Percentiles rank a stretch among this genome's conserved stretches.
Conservation (phyloP, 192 early-diverging fungal genomes). For the Podila epigama region DNA sequence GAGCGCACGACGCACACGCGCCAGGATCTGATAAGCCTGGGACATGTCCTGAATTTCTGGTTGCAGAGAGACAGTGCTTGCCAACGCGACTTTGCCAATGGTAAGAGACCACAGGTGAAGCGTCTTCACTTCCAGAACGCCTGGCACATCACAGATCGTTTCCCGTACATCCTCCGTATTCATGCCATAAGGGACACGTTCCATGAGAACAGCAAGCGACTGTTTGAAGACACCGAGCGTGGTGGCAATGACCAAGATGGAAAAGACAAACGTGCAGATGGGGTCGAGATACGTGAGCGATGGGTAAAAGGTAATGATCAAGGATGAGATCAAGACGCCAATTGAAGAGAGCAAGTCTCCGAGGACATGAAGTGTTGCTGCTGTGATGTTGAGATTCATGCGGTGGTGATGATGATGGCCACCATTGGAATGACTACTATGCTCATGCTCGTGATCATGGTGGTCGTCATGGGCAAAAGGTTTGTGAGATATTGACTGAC, state of each 20-base stretch:
- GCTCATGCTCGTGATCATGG: slow-evolving; percentile 40
- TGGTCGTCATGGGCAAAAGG: slow-evolving; percentile 13
- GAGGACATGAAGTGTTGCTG: slow-evolving; percentile 82
- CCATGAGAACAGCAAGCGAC: slow-evolving; percentile 76
- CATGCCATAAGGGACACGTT: slow-evolving; percentile 64
- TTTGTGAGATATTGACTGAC: slow-evolving; percentile 5
- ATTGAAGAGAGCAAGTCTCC: slow-evolving; percentile 83
- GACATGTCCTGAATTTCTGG: slow-evolving; percentile 23
- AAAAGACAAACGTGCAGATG: slow-evolving; percentile 84
- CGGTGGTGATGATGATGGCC: slow-evolving; percentile 52
- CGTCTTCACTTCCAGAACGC: slow-evolving; percentile 64
- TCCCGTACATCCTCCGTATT: slow-evolving; percentile 52
- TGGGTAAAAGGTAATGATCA: slow-evolving; percentile 69
- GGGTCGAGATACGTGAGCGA: slow-evolving; percentile 73
- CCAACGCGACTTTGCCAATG: slow-evolving; percentile 54
- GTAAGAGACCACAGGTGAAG: slow-evolving; percentile 72
- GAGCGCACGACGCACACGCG: slow-evolving; percentile 44
- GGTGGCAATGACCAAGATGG: slow-evolving; percentile 74
- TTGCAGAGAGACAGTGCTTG: slow-evolving; percentile 38
- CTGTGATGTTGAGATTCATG: slow-evolving; percentile 70
- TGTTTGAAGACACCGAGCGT: slow-evolving; percentile 71
- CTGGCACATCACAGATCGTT: slow-evolving; percentile 56
- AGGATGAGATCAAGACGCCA: slow-evolving; percentile 81
- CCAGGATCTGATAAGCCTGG: slow-evolving; percentile 51
- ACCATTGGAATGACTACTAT: slow-evolving; percentile 46